Evolutionary conservation across 2,329 filamentous ascomycete genomes (phyloP), one percentile per base, ranked within the genome.

Genomic region (Sphaerostilbella broomeana): DNA sequence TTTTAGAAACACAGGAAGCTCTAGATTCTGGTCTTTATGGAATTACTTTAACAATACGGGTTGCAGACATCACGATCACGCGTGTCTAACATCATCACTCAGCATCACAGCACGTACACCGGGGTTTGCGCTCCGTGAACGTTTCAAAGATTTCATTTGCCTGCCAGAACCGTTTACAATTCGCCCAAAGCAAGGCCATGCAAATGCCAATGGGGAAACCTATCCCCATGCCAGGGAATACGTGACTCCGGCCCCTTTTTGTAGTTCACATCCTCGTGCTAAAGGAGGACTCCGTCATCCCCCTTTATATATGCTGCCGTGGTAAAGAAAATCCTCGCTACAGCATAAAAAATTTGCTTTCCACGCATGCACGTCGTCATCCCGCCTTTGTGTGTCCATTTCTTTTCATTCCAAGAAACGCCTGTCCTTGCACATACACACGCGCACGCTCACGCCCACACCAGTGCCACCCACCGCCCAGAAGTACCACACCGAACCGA

Each of bases 131-230:
- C 35, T 42, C 55, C 51, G 49, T 63, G 50, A 63, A 61, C 59
- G 38, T 61, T 61, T 61, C n/a, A 59, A 62, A 66, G 57, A 61
- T 67, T 70, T 70, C 65, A 69, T 71, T 70, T 65, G 68, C 69
- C 63, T 62, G 59, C 55, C 65, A 67, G 63, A 66, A 64, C 62
- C 62, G 64, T 67, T n/a, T 65, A 67, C 62, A 69, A 62, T 61
- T 58, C 56, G 58, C 53, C 66, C 67, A 60, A 66, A 66, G 64
- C 64, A 65, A 65, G 64, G 61, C 65, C 68, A 69, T 69, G 68
- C 63, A 69, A 67, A 68, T 70, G 67, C 65, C 62, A 64, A 59
- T 60, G 58, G 62, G 57, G 62, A 62, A 62, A 44, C 42, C 58
- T 56, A 61, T 56, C 57, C 61, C 59, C 58, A 51, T 54, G 51